Evolutionary conservation across 345 rosid species (phyloP).

Genomic region (Euphorbia lathyris): DNA sequence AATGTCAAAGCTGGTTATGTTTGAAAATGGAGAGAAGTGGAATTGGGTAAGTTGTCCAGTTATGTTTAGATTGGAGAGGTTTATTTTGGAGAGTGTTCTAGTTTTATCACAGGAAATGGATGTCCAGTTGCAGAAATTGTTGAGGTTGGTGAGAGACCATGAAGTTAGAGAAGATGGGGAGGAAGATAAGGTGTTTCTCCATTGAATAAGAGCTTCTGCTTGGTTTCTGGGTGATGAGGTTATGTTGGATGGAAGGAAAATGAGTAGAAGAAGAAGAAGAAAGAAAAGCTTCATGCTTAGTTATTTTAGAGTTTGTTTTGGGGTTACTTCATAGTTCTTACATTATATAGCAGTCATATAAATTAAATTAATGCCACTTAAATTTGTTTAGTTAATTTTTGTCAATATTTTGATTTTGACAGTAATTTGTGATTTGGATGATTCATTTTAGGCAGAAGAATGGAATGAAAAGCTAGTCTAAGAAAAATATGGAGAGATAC

Average conservation of each 20-base stretch:
- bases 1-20: slow-evolving; percentile 40
- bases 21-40: slow-evolving; percentile 47
- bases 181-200: slow-evolving; percentile 42
- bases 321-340: not conserved
- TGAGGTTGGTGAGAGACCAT: slow-evolving; percentile 51
- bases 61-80: slow-evolving; percentile 36
- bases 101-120: slow-evolving; percentile 38
- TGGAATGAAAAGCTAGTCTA: too few species aligned
- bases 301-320: not conserved
- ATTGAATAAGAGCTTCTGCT: slow-evolving; percentile 57
- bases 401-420: not conserved
- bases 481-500: too few species aligned
- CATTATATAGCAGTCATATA: not conserved
- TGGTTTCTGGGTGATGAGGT: slow-evolving; percentile 42
- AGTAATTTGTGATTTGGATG: not conserved
- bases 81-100: slow-evolving; percentile 31
- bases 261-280: slow-evolving; percentile 17
- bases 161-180: slow-evolving; percentile 39
- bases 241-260: slow-evolving; percentile 29
- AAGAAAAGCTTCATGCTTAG: slow-evolving; percentile 32
- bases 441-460: too few species aligned
- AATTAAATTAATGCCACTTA: not conserved
- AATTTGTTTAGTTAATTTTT: not conserved
- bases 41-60: slow-evolving; percentile 37
- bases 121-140: slow-evolving; percentile 62